These are phyloP conservation scores for Hippophae rhamnoides DNA, from an alignment of 306 rosid species.

Conservation along the genomic window DNA sequence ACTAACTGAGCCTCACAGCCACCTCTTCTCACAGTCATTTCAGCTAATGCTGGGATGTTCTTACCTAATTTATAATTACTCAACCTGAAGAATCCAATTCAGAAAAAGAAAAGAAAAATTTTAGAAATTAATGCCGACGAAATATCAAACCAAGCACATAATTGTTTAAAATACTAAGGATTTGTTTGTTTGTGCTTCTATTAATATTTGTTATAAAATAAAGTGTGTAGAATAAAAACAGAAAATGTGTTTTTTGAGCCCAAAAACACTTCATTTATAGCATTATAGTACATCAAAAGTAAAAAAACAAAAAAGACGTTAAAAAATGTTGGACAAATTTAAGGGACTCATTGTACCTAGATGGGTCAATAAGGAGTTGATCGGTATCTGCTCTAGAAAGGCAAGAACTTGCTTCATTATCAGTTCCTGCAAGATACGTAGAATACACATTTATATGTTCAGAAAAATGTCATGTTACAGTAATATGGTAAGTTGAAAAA, in stretches of 20 bases:
- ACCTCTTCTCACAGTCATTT: conserved; percentile 46
- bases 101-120: not conserved
- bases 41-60: conserved; percentile 77
- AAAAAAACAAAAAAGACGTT: not conserved
- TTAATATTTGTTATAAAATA: too few species aligned
- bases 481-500: not conserved
- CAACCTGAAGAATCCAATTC: conserved; percentile 36
- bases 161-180: too few species aligned
- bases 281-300: not conserved
- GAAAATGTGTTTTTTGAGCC: too few species aligned
- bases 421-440: conserved; percentile 32
- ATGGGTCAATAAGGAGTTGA: conserved; percentile 34
- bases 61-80: conserved; percentile 53
- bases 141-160: too few species aligned
- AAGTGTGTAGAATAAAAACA: too few species aligned
- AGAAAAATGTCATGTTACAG: conserved; percentile 11
- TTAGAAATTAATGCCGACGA: not conserved
- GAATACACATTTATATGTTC: conserved; percentile 10
- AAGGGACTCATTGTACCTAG: conserved; percentile 37
- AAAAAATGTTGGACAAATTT: not conserved
- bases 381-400: conserved; percentile 42
- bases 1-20: conserved; percentile 49
- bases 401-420: conserved; percentile 20
- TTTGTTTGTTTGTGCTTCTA: too few species aligned
- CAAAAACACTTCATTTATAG: not conserved